Base-by-base conservation (phyloP, 2,329 filamentous ascomycete genomes). In the Cordyceps sp. region DNA sequence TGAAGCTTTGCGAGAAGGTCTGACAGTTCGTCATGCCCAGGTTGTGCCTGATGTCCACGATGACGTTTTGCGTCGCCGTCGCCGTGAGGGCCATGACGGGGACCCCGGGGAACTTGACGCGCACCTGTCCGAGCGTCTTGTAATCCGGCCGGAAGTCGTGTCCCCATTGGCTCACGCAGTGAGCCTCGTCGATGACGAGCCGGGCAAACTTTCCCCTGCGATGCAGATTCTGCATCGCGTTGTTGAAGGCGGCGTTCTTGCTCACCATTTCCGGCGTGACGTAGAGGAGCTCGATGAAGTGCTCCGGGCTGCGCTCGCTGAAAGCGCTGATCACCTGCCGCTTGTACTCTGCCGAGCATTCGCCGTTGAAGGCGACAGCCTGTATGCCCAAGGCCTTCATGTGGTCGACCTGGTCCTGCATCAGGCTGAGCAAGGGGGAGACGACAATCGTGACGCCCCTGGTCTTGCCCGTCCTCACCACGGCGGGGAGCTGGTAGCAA, bases 111-210 rank as follows among this genome's bases (percentile, higher is more conserved):
- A 88, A 88, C 32, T 69, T 71, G 26, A 60, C 53, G 30, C 88
- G 71, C 27, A 94, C 61, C 36, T 74, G 66, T 19, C 86, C 84
- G 4, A 98, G 62, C 20, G 71, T 69, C 53, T 93, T 93, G 60
- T 98, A 98, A 50, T 96, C 88, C 1, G 86, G 88, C 29, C 92
- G 74, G 50, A 98, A 98, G 52, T 98, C 90, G 44, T 98, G 90
- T 1, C 90, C 90, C 90, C 90, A 98, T 61, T 98, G 86, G 53
- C 90, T 96, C 18, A 98, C 88, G 53, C 90, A 98, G 52, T 98
- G 90, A n/a, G 90, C 90, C 57, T 98, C 92, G 43, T 98, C 90
- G 39, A 98, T 93, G 33, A 98, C 90, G 30, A 98, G 73, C 18
- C 90, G 74, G 13, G 92, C 88, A 32, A 98, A 71, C 44, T 78